Conservation (phyloP, 1,139 yeast species). For the Yamadazyma aaseri region DNA sequence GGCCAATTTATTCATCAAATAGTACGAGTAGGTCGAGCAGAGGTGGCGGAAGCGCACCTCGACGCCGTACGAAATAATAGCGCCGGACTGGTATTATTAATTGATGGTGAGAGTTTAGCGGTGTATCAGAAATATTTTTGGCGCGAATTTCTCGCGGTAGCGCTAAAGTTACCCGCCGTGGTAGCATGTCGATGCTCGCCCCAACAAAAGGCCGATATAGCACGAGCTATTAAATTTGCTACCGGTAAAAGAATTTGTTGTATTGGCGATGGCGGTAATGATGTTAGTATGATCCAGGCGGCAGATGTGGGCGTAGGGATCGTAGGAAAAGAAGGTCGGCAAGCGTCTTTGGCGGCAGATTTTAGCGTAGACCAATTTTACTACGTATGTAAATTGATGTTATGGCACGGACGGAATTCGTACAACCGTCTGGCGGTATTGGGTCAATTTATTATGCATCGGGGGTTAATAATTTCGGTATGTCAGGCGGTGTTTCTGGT, state of each 20-base stretch:
- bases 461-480: constrained; percentile 93
- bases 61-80: constrained; percentile 67
- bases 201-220: constrained; percentile 97
- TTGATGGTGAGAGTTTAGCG: constrained; percentile 91
- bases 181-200: constrained; percentile 98
- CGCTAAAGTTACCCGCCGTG: constrained; percentile 81
- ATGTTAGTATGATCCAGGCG: constrained; percentile 97
- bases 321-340: constrained; percentile 97
- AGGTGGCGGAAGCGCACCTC: constrained; percentile 67
- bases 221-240: constrained; percentile 67
- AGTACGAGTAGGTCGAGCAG: constrained; percentile 60
- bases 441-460: constrained; percentile 93
- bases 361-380: constrained; percentile 92
- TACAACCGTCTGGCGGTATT: constrained; percentile 93
- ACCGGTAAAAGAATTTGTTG: constrained; percentile 94
- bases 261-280: constrained; percentile 99
- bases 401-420: constrained; percentile 98
- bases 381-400: constrained; percentile 75
- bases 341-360: constrained; percentile 96
- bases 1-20: constrained; percentile 92
- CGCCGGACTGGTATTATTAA: constrained; percentile 75
- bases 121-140: constrained; percentile 61
- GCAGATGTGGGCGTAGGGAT: constrained; percentile 99
- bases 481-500: constrained; percentile 94
- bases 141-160: constrained; percentile 74